phyloP scores from a whole-genome alignment of 1,284 basidiomycete genomes.

The Porogramme epimiltina region DNA sequence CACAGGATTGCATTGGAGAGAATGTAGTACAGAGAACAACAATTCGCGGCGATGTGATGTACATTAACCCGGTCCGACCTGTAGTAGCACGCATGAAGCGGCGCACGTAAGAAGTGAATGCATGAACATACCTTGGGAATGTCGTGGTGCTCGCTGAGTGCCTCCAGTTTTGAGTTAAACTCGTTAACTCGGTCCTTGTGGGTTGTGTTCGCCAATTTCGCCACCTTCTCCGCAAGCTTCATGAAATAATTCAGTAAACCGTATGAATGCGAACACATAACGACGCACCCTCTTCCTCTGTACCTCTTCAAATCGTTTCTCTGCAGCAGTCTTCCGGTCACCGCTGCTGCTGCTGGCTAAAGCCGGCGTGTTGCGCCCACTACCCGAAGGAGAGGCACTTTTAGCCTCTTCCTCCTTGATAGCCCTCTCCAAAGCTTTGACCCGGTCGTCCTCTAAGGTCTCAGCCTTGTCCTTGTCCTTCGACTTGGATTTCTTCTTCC shows the following conservation, averaged over 20 bases:
- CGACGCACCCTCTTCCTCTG: conserved; percentile 79
- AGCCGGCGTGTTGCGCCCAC: conserved; percentile 60
- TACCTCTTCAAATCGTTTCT: conserved; percentile 86
- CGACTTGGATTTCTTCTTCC: conserved; percentile 86
- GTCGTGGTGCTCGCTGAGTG: conserved; percentile 90
- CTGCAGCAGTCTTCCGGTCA: conserved; percentile 83
- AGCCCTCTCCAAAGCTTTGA: conserved; percentile 51
- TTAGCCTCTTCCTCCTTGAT: conserved; percentile 44
- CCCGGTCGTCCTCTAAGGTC: conserved; percentile 42
- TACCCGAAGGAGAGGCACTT: conserved; percentile 51
- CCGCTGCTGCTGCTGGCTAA: conserved; percentile 34
- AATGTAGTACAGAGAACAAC: conserved; percentile 6
- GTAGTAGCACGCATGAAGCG: background rate
- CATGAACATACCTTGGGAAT: conserved; percentile 76
- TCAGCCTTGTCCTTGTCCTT: conserved; percentile 43
- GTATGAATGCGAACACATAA: background rate
- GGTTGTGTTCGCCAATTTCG: conserved; percentile 81
- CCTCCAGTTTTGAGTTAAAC: conserved; percentile 88
- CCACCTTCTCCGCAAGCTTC: conserved; percentile 81
- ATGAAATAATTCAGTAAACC: background rate
- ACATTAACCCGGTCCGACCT: conserved; percentile 79
- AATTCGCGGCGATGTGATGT: conserved; percentile 20
- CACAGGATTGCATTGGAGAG: no score
- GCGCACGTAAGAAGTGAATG: background rate
- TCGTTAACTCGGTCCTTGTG: conserved; percentile 96